Evolutionary conservation across 495 filamentous ascomycete genomes (phyloP).

Genomic region (Neurospora sp.): DNA sequence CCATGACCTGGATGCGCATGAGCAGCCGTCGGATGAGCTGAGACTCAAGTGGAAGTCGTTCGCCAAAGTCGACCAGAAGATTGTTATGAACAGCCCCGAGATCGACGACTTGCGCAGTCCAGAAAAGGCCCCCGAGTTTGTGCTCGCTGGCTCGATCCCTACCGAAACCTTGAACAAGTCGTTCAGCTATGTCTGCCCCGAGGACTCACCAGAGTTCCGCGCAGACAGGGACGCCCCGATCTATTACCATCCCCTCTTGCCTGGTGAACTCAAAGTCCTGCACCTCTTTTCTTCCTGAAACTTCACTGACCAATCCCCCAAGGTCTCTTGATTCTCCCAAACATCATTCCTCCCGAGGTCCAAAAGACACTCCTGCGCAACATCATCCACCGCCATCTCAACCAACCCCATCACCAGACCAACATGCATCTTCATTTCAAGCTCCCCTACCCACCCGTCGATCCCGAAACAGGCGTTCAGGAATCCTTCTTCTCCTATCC

Average conservation of each 20-base stretch:
- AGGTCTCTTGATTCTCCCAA: conserved; percentile 70
- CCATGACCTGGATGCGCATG: conserved; percentile 53
- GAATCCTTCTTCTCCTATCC: conserved; percentile 38
- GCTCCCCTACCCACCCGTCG: conserved; percentile 51
- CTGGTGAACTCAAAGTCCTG: conserved; percentile 18
- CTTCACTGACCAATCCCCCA: neutral
- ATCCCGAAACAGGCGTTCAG: conserved; percentile 2
- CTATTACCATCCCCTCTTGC: conserved; percentile 27
- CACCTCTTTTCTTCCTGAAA: neutral
- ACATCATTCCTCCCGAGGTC: conserved; percentile 53
- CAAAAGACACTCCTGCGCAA: conserved; percentile 58
- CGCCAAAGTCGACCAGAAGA: conserved; percentile 30
- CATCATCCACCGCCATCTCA: conserved; percentile 72
- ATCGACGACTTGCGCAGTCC: conserved; percentile 33
- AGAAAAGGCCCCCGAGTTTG: conserved; percentile 20
- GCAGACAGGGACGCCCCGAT: conserved; percentile 21
- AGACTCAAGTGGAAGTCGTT: conserved; percentile 51
- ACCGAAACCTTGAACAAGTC: conserved; percentile 23
- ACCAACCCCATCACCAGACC: conserved; percentile 62
- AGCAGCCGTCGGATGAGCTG: conserved; percentile 56
- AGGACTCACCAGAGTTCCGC: conserved; percentile 4
- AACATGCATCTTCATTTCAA: conserved; percentile 79
- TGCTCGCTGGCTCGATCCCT: conserved; percentile 26
- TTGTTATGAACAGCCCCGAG: conserved; percentile 24
- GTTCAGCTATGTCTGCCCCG: conserved; percentile 23